phyloP scores from a whole-genome alignment of 2,329 filamentous ascomycete species.

The Colletotrichum abscissum region DNA sequence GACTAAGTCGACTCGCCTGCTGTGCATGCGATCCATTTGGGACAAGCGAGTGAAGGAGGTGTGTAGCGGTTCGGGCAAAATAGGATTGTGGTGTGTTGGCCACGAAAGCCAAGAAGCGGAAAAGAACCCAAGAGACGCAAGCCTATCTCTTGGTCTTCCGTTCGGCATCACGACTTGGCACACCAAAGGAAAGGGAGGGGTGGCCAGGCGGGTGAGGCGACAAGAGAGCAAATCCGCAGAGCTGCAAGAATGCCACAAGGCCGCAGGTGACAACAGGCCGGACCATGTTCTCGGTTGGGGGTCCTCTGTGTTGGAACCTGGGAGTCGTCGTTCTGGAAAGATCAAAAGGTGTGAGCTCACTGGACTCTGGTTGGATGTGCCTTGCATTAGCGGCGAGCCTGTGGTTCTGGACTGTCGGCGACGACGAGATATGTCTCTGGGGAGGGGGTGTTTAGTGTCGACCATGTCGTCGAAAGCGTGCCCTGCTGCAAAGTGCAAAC shows the following conservation, averaged over 20 bases:
- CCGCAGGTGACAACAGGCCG: neutral
- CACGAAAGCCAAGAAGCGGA: constrained; percentile 27
- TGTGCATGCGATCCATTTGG: neutral
- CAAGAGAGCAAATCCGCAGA: constrained; percentile 10
- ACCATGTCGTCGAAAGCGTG: neutral
- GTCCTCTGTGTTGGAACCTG: neutral
- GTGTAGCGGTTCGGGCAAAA: constrained; percentile 9
- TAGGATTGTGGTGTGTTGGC: constrained; percentile 21
- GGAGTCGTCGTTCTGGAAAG: neutral
- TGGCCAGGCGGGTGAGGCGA: constrained; percentile 21
- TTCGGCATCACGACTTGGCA: neutral
- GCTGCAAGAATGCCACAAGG: neutral
- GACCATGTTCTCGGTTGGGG: neutral
- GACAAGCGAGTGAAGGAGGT: neutral
- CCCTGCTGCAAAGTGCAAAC: too few relatives aligned
- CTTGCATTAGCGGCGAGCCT: constrained; percentile 32
- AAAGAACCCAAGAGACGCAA: constrained; percentile 28
- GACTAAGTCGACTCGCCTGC: neutral
- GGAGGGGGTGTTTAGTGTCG: neutral
- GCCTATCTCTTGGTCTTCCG: constrained; percentile 21
- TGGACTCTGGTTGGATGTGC: constrained; percentile 33
- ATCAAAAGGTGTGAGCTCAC: constrained; percentile 8
- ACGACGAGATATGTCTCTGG: constrained; percentile 14
- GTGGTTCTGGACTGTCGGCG: constrained; percentile 26
- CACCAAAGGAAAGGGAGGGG: neutral